Base-by-base conservation (phyloP, 148 eudicot species). In the Nepenthes mirabilis region DNA sequence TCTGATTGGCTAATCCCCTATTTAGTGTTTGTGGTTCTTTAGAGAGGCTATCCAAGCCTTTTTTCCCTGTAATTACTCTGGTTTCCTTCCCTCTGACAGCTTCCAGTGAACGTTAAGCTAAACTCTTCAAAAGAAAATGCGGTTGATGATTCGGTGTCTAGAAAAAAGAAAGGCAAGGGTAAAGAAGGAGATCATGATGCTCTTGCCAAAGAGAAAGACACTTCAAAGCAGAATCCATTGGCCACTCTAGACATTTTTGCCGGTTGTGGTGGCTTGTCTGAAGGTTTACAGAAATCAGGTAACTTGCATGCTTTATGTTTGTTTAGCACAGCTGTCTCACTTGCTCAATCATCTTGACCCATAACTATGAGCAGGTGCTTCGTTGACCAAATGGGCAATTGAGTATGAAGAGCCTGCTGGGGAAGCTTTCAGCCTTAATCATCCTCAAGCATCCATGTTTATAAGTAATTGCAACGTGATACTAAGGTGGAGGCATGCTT, bases 251-350 rank as follows among this genome's bases (percentile, higher is more conserved):
- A 93, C 74, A 89, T 93, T 56, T 93, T 93, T 84, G 89, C 99
- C 77, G 99, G 99, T 37, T 93, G 99, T 75, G 99, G 99, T 66
- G 99, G 99, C 58, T 71, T 93, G 58, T 93, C 99, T 36, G 99
- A 93, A 72, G 99, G 99, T 47, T 79, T 93, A 64, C 82, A 93
- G 65, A 70, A 77, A 71, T 77, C 98, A 64, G 98, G 98, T 81
- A 80, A 65, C 43, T 32, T 49, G 33, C 12, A 33, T 54, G 60
- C 62, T n/a, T 61, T 48, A 52, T 32, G 43, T 43, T 43, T 55
- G 45, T 34, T 14, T 56, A 32, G 45, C 9, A 14, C 45, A 12
- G 14, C 47, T 37, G 5, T 61, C 47, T 14, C 14, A n/a, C 64
- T 49, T 11, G 43, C 49, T 49, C 35, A 6, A 37, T 4, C 45